Evolutionary conservation across 208 protist species (phyloP).

Genomic region (Trypanosoma melophagium): DNA sequence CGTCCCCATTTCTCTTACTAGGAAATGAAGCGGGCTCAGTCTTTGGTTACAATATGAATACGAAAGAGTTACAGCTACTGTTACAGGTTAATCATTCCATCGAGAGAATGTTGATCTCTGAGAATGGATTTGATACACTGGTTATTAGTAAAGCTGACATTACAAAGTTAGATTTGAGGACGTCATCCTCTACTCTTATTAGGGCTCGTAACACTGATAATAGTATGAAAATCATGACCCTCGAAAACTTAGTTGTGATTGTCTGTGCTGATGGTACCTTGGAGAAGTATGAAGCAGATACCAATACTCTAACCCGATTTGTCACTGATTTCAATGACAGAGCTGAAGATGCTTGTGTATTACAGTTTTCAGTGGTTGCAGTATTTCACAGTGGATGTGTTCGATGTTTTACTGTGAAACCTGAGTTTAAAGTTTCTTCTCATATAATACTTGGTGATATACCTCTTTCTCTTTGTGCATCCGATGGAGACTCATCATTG

Average conservation of each 20-base stretch:
- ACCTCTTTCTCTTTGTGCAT: conserved; percentile 21
- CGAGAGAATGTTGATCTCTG: conserved; percentile 17
- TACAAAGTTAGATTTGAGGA: conserved; percentile 7
- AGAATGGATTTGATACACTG: conserved; percentile 14
- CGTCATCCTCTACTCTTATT: not conserved
- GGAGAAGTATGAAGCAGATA: conserved; percentile 12
- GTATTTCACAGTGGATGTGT: conserved; percentile 27
- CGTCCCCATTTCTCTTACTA: conserved; percentile 9
- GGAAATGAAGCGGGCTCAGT: conserved; percentile 22
- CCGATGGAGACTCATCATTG: conserved; percentile 15
- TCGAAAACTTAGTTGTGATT: conserved; percentile 7
- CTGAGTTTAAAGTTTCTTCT: conserved; percentile 11
- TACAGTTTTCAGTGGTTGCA: conserved; percentile 15
- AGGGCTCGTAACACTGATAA: conserved; percentile 10
- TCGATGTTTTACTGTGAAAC: conserved; percentile 14
- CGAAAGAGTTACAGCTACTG: conserved; percentile 11
- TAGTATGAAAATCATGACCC: conserved; percentile 19
- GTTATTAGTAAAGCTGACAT: conserved; percentile 21
- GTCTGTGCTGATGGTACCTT: conserved; percentile 22
- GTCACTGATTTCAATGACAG: conserved; percentile 14
- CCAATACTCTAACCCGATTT: conserved; percentile 9
- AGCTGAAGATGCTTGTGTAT: conserved; percentile 23
- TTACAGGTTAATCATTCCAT: conserved; percentile 12
- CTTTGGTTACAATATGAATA: conserved; percentile 22
- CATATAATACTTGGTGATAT: conserved; percentile 14